Evolutionary conservation across 257 asterid genomes (phyloP), one percentile per base, ranked within the genome.

Genomic region (Datura wrightii): DNA sequence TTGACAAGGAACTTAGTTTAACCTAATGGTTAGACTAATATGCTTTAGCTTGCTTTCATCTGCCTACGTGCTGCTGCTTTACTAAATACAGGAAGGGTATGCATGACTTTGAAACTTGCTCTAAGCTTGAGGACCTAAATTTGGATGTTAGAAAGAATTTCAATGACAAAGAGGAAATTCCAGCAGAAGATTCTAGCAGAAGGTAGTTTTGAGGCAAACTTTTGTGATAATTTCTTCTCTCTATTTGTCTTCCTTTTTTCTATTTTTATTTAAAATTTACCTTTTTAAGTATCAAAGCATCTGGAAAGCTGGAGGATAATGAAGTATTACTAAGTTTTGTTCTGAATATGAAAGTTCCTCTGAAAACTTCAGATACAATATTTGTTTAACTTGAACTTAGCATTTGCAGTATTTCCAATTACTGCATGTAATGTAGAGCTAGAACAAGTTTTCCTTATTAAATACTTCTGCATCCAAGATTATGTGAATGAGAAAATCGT

Each of bases 111-210:
- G 99, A 92, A 92, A 90, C 95, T 85, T 94, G 92, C 90, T 92
- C 94, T 93, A 94, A 92, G 94, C 96, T 94, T 79, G 97, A 87
- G 92, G 96, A 89, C 88, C 91, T 96, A 85, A 92, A 94, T 89
- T 91, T 94, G 95, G 95, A 92, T 87, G 94, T 96, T 86, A 87
- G 91, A 86, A 92, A 88, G 87, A 85, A 87, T 85, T 84, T 92
- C 62, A 81, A 82, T 84, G 94, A 85, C 85, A 71, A 74, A 60
- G 89, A 86, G 87, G 94, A 87, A 85, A 87, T 82, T 86, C 84
- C 88, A 71, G 88, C 88, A 15, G 92, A 91, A 87, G 93, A 93
- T 86, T 85, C 84, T 72, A 48, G 72, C 44, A 79, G 71, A 90
- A 92, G 97, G 98, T 93, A 90, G 88, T 88, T 85, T 82, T 72